Conservation (phyloP, 2,329 filamentous ascomycete species). For the Aspergillus carbonarius region DNA sequence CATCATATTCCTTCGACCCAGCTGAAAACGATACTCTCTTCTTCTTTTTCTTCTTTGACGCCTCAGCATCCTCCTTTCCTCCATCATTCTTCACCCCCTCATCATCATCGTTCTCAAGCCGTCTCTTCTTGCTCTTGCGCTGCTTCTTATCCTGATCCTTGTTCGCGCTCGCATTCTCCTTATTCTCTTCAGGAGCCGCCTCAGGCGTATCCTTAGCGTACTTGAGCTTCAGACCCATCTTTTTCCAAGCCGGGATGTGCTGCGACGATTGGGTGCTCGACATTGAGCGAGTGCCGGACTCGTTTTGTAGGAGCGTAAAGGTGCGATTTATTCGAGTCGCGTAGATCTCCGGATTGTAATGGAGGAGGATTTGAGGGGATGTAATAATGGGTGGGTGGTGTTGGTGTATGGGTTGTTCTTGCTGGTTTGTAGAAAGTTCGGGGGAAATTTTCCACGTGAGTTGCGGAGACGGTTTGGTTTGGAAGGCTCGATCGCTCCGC, state of each 20-base stretch:
- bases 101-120: slow-evolving; percentile 19
- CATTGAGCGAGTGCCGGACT: slow-evolving; percentile 17
- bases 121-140: slow-evolving; percentile 12
- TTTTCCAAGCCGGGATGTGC: slow-evolving; percentile 58
- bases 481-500: neutral
- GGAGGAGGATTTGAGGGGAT: neutral
- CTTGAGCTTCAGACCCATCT: slow-evolving; percentile 61
- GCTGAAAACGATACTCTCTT: slow-evolving; percentile 66
- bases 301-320: too few relatives aligned
- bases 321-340: slow-evolving; percentile 5
- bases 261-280: slow-evolving; percentile 19
- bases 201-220: slow-evolving; percentile 41
- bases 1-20: slow-evolving; percentile 61
- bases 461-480: neutral
- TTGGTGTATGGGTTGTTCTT: slow-evolving; percentile 3
- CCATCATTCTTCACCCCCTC: slow-evolving; percentile 12
- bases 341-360: neutral
- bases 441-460: slow-evolving; percentile 20
- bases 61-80: slow-evolving; percentile 11
- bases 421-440: slow-evolving; percentile 1
- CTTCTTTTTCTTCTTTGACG: slow-evolving; percentile 22
- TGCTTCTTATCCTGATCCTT: neutral
- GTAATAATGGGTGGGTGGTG: neutral
- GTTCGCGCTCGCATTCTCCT: slow-evolving; percentile 4
- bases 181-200: neutral